A percentile compares a stretch with the other conserved stretches of the same genome.
phyloP scores from a whole-genome alignment of 108 stramenopile genomes.

The Nannochloropsis salina region DNA sequence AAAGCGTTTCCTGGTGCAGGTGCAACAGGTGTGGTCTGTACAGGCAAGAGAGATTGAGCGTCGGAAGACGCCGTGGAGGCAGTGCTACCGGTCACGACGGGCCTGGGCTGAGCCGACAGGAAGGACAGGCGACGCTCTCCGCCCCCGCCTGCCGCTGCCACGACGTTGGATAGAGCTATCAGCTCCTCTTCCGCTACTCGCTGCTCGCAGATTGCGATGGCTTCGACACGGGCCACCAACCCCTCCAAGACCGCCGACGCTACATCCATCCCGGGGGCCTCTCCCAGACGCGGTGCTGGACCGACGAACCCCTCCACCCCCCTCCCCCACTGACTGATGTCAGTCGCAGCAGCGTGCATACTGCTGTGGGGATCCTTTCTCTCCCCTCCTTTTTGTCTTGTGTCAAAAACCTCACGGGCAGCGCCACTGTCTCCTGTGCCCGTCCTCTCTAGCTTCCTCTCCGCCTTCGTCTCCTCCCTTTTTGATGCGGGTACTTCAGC shows the following conservation, averaged over 20 bases:
- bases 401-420: neutral
- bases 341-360: neutral
- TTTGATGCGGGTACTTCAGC: neutral
- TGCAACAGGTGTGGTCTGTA: too few species aligned
- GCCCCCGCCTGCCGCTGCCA: conserved; percentile 15
- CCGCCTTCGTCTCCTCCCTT: neutral
- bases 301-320: too few species aligned
- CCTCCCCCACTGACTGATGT: too few species aligned
- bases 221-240: conserved; percentile 1
- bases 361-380: neutral
- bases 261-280: neutral
- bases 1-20: too few species aligned
- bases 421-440: neutral
- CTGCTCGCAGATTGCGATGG: neutral
- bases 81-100: too few species aligned
- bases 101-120: neutral
- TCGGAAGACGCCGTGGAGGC: too few species aligned
- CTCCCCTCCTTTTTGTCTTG: neutral
- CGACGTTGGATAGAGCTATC: neutral
- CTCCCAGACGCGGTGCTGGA: neutral
- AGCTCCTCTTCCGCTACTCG: neutral
- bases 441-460: neutral
- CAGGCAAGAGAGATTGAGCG: too few species aligned
- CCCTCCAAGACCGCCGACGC: neutral
- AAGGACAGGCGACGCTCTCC: neutral